A percentile compares a stretch with the other conserved stretches of the same genome.
Conservation (phyloP, 371 early-diverging fungal species). For the Mucor saturninus region DNA sequence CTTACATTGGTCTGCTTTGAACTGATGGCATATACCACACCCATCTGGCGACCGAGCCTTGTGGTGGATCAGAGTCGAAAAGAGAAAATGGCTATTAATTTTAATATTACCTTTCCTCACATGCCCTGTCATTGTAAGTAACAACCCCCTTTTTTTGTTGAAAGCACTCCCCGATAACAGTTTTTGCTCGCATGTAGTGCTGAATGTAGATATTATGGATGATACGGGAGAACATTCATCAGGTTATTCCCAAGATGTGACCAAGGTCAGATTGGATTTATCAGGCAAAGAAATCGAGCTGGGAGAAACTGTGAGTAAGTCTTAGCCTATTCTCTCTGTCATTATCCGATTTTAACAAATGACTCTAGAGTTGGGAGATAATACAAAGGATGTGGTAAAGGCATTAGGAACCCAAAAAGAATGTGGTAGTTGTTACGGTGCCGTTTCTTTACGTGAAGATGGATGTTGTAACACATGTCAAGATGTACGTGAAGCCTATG, state of each 20-base stretch:
- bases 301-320: conserved; percentile 59
- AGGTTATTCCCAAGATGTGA: conserved; percentile 79
- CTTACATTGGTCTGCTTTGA: conserved; percentile 78
- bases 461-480: conserved; percentile 97
- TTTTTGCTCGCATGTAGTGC: conserved; percentile 49
- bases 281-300: conserved; percentile 68
- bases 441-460: conserved; percentile 53
- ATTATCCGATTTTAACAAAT: neutral
- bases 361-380: conserved; percentile 52
- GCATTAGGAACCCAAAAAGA: conserved; percentile 58
- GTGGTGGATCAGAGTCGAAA: conserved; percentile 86
- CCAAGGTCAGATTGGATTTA: conserved; percentile 78
- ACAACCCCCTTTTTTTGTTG: neutral
- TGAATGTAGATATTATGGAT: conserved; percentile 95
- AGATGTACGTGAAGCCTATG: conserved; percentile 89
- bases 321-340: neutral
- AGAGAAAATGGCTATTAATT: conserved; percentile 87
- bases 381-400: conserved; percentile 41
- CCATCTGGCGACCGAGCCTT: conserved; percentile 74
- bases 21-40: conserved; percentile 76
- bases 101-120: conserved; percentile 90
- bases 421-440: conserved; percentile 95
- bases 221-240: conserved; percentile 68
- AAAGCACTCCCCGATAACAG: conserved; percentile 5
- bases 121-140: conserved; percentile 88